Conservation (phyloP, 2,329 filamentous ascomycete species). For the Sporothrix curviconia region DNA sequence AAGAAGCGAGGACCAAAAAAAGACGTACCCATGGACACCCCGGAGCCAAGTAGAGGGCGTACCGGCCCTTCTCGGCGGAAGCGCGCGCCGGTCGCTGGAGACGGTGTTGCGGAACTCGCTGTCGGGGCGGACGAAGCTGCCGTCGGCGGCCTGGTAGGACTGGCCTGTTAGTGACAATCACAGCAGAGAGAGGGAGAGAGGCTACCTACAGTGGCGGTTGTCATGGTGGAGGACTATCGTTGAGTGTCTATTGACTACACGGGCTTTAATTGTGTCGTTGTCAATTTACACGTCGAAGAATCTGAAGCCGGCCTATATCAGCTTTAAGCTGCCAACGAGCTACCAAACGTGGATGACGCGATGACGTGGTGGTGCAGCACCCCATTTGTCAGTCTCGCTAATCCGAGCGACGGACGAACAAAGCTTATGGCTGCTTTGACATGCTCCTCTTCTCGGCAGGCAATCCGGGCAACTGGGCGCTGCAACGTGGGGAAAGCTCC, state of each 20-base stretch:
- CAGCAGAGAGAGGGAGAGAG: not conserved
- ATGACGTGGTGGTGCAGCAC: not conserved
- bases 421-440: not conserved
- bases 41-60: conserved; percentile 54
- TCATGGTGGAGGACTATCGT: not conserved
- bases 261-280: no score
- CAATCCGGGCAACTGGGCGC: no score
- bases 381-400: not conserved
- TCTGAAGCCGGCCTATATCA: not conserved
- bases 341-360: not conserved
- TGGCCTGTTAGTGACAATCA: no score
- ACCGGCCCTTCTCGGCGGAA: conserved; percentile 52
- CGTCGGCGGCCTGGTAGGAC: conserved; percentile 23
- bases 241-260: no score
- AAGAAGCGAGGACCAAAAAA: no score
- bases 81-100: conserved; percentile 42
- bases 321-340: not conserved
- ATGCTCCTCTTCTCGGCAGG: no score
- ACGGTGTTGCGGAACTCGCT: conserved; percentile 51
- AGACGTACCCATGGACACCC: conserved; percentile 57
- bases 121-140: conserved; percentile 46
- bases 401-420: not conserved
- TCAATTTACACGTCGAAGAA: no score
- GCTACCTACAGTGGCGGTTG: not conserved
- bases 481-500: no score